phyloP scores from a whole-genome alignment of 2,329 filamentous ascomycete genomes.

The Hymenoscyphus albidus region DNA sequence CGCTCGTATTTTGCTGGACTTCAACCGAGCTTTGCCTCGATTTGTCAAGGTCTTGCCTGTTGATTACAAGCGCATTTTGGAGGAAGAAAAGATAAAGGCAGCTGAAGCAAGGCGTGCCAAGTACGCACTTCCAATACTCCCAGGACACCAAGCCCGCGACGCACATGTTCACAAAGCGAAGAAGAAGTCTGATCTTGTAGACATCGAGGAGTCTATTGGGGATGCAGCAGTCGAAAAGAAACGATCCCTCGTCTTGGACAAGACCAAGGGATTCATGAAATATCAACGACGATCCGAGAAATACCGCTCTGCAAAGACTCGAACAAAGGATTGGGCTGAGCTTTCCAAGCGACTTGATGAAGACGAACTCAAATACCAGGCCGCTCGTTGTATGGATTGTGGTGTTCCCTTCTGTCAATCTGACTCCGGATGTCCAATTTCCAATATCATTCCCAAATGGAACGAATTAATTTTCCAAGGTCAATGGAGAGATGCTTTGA shows the following conservation, averaged over 20 bases:
- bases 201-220: conserved; percentile 88
- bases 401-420: conserved; percentile 98
- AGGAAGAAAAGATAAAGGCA: conserved; percentile 80
- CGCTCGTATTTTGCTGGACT: conserved; percentile 90
- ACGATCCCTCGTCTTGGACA: conserved; percentile 88
- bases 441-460: conserved; percentile 97
- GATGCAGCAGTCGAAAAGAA: conserved; percentile 86
- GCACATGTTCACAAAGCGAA: conserved; percentile 53
- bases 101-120: conserved; percentile 80
- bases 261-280: conserved; percentile 97
- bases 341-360: conserved; percentile 82
- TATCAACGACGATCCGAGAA: conserved; percentile 91
- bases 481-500: conserved; percentile 88
- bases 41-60: conserved; percentile 92
- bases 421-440: conserved; percentile 91
- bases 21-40: conserved; percentile 81
- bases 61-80: conserved; percentile 91
- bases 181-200: conserved; percentile 64
- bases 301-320: conserved; percentile 78
- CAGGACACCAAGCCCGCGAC: conserved; percentile 57
- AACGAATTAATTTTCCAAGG: conserved; percentile 72
- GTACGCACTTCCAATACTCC: conserved; percentile 74
- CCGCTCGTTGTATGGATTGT: conserved; percentile 97
- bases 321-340: conserved; percentile 91
- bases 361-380: conserved; percentile 94